Percentiles rank a stretch among this genome's conserved stretches.
These are phyloP conservation scores for Pleoardoris graminearum DNA, from an alignment of 2,329 filamentous ascomycete genomes.

Conservation along the genomic window DNA sequence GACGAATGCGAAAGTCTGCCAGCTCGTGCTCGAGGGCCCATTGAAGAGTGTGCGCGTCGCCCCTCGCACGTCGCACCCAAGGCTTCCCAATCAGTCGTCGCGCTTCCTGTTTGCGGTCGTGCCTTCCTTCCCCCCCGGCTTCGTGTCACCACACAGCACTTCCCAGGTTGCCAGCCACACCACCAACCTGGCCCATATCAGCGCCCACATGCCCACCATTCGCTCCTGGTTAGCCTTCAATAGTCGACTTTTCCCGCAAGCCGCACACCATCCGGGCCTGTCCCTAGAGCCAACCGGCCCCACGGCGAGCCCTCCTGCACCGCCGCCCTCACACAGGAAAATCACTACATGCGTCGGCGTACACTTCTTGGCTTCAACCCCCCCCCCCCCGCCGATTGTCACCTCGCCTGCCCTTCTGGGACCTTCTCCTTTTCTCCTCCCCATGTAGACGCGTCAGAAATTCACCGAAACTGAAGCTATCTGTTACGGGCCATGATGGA, in stretches of 20 bases:
- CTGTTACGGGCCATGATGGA: too few species aligned
- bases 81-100: neutral
- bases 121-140: neutral
- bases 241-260: neutral
- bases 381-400: neutral
- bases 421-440: neutral
- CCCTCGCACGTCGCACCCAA: neutral
- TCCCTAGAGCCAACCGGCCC: neutral
- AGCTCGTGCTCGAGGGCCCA: too few species aligned
- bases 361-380: constrained; percentile 2
- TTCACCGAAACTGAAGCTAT: too few species aligned
- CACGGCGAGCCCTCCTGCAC: neutral
- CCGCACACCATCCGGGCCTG: neutral
- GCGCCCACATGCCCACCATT: too few species aligned
- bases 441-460: neutral
- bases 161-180: neutral
- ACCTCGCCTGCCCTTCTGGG: neutral
- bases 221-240: neutral
- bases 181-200: neutral
- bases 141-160: neutral
- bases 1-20: neutral
- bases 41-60: too few species aligned
- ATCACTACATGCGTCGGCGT: neutral
- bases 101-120: neutral
- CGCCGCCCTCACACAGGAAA: neutral